These are phyloP conservation scores for Penicillium sp. DNA, from an alignment of 2,329 filamentous ascomycete species.

Conservation along the genomic window DNA sequence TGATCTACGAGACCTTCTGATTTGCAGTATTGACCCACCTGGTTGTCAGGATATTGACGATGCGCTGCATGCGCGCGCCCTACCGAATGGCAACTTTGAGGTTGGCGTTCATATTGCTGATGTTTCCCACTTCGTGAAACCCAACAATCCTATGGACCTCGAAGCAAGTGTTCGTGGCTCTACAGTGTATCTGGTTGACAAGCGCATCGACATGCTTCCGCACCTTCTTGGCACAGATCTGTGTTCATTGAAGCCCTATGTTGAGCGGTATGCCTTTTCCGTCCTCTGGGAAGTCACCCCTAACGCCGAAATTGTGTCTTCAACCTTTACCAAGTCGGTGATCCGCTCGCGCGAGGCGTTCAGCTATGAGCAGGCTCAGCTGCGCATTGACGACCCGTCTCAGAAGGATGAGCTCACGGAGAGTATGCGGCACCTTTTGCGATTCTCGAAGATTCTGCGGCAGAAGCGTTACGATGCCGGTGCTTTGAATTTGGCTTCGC, in stretches of 20 bases:
- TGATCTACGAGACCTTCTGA: constrained; percentile 77
- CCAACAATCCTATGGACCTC: constrained; percentile 92
- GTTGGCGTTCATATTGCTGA: constrained; percentile 98
- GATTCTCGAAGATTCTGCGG: constrained; percentile 85
- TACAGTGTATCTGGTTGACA: constrained; percentile 95
- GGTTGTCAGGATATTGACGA: constrained; percentile 98
- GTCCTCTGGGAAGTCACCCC: constrained; percentile 82
- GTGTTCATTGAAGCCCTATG: constrained; percentile 93
- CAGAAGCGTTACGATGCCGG: constrained; percentile 96
- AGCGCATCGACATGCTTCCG: constrained; percentile 98
- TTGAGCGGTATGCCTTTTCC: constrained; percentile 88
- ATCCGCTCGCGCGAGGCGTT: constrained; percentile 96
- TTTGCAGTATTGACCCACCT: constrained; percentile 95
- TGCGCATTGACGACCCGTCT: constrained; percentile 82
- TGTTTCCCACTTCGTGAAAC: constrained; percentile 98
- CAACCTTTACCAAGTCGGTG: constrained; percentile 94
- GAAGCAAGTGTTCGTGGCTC: constrained; percentile 92
- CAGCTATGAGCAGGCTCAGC: constrained; percentile 92
- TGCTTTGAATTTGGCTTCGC: constrained; percentile 91
- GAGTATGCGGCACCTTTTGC: constrained; percentile 80
- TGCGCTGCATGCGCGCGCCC: constrained; percentile 74
- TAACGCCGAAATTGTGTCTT: constrained; percentile 75
- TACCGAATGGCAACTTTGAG: constrained; percentile 91
- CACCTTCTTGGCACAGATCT: constrained; percentile 92
- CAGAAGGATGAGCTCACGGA: constrained; percentile 84